A percentile compares a stretch with the other conserved stretches of the same genome.
phyloP scores from a whole-genome alignment of 139 green algal species.

The Chlamydomonas eustigma region DNA sequence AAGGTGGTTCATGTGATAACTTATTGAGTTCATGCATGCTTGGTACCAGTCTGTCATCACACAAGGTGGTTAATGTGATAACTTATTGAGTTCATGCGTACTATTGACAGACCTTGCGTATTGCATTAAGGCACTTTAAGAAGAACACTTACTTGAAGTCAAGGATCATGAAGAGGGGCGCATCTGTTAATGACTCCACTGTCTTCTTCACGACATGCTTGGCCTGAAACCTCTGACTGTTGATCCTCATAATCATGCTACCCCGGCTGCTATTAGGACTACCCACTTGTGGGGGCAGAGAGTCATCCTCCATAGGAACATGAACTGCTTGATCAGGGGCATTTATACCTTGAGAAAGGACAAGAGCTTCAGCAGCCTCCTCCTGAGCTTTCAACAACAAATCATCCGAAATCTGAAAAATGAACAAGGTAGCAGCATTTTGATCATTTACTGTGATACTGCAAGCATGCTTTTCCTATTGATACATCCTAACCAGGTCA shows the following conservation, averaged over 20 bases:
- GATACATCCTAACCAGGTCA: no score
- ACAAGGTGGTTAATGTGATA: neutral
- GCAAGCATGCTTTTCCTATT: no score
- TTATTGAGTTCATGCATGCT: slow-evolving; percentile 68
- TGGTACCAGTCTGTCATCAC: slow-evolving; percentile 2
- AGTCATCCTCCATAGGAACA: no score
- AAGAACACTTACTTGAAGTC: slow-evolving; percentile 24
- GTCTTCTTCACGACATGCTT: neutral
- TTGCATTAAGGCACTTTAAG: neutral
- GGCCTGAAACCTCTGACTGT: no score
- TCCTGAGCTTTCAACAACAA: neutral
- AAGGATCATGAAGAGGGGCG: slow-evolving; percentile 30
- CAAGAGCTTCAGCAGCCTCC: neutral
- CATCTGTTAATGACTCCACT: slow-evolving; percentile 17
- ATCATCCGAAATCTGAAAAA: neutral
- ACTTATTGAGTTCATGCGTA: slow-evolving; percentile 65
- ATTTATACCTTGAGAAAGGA: neutral
- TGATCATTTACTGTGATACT: no score
- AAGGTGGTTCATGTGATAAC: neutral
- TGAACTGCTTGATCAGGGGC: neutral
- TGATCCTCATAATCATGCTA: no score
- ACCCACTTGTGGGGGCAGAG: no score
- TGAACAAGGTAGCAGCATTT: no score
- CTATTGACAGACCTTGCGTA: slow-evolving; percentile 28
- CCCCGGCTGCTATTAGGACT: no score